These are phyloP conservation scores for Exophiala aquamarina DNA, from an alignment of 2,329 filamentous ascomycete species.

Conservation along the genomic window DNA sequence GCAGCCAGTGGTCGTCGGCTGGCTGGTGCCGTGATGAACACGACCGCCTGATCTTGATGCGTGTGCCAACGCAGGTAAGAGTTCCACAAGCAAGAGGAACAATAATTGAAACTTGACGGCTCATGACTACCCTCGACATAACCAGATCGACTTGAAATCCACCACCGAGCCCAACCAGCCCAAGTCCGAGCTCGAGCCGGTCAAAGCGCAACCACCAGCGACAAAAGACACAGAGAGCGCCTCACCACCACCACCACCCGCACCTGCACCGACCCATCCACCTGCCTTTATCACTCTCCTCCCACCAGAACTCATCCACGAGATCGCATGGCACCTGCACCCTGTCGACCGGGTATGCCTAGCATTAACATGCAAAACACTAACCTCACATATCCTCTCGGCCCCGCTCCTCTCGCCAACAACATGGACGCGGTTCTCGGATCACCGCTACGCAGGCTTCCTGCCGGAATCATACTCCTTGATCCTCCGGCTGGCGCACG, in stretches of 20 bases:
- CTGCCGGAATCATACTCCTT: conserved; percentile 17
- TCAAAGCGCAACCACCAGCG: too few relatives aligned
- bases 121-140: too few relatives aligned
- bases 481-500: conserved; percentile 24
- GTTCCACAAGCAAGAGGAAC: too few relatives aligned
- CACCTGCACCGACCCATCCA: background rate
- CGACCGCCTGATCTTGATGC: conserved; percentile 10
- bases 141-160: too few relatives aligned
- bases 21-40: conserved; percentile 5
- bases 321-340: conserved; percentile 24
- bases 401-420: conserved; percentile 13
- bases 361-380: conserved; percentile 25
- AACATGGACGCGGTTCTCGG: conserved; percentile 14
- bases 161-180: too few relatives aligned
- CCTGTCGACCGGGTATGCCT: conserved; percentile 28
- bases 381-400: conserved; percentile 15
- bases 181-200: too few relatives aligned
- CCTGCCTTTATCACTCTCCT: conserved; percentile 6
- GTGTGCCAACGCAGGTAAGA: conserved; percentile 16
- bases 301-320: conserved; percentile 23
- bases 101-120: too few relatives aligned
- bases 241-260: too few relatives aligned
- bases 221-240: too few relatives aligned
- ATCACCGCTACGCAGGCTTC: conserved; percentile 11
- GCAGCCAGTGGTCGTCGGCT: too few relatives aligned